A percentile compares a stretch with the other conserved stretches of the same genome.
These are phyloP conservation scores for Apiospora kogelbergensis DNA, from an alignment of 2,329 filamentous ascomycete genomes.

Conservation along the genomic window DNA sequence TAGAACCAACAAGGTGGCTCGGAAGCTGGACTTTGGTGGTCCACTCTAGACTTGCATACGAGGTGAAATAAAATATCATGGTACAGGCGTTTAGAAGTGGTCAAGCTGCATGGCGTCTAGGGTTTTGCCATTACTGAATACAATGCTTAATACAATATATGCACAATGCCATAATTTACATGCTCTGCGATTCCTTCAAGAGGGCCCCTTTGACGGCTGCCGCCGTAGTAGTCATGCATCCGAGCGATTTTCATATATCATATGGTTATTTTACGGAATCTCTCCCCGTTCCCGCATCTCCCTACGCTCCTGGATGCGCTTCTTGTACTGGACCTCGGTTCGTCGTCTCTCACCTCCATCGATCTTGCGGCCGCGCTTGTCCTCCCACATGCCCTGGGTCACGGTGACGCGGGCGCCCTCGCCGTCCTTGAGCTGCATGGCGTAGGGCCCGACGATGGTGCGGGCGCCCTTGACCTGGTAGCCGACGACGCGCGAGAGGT, in stretches of 20 bases:
- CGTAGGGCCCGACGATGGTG: constrained; percentile 73
- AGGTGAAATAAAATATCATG: neutral
- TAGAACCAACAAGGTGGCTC: constrained; percentile 73
- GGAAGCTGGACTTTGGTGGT: constrained; percentile 76
- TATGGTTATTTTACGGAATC: constrained; percentile 14
- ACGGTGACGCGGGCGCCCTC: constrained; percentile 66
- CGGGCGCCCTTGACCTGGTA: constrained; percentile 68
- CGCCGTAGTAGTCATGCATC: neutral
- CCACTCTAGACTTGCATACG: constrained; percentile 23
- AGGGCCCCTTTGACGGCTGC: neutral
- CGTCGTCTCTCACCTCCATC: constrained; percentile 92
- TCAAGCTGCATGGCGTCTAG: constrained; percentile 4
- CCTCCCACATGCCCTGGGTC: constrained; percentile 91
- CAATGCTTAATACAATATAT: constrained; percentile 13
- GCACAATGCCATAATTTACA: constrained; percentile 10
- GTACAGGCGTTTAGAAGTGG: neutral
- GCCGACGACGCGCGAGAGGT: constrained; percentile 56
- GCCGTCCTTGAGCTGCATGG: constrained; percentile 66
- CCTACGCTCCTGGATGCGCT: constrained; percentile 74
- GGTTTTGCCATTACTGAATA: constrained; percentile 3
- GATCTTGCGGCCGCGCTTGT: constrained; percentile 83
- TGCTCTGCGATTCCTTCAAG: neutral
- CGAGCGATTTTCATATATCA: neutral
- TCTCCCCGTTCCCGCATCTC: constrained; percentile 49
- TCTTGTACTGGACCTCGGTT: constrained; percentile 85